Evolutionary conservation across 2,329 filamentous ascomycete species (phyloP).

Genomic region (Scopulariopsis brevicaulis): DNA sequence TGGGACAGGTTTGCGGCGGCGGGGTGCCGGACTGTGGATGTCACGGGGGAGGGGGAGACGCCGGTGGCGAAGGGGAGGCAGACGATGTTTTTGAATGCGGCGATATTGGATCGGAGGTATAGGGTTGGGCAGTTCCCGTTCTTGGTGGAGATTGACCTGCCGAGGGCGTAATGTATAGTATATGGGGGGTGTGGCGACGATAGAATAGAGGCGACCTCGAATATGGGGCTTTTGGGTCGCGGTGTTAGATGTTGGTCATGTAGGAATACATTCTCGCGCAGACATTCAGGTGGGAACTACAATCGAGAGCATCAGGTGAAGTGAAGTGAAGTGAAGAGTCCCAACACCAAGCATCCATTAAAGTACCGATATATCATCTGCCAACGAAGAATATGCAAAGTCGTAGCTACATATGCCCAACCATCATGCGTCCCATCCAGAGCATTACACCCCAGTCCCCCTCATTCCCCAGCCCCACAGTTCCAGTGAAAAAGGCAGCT

Average conservation of each 20-base stretch:
- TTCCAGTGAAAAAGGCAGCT: neutral
- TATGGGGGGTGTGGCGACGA: neutral
- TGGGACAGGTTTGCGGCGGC: neutral
- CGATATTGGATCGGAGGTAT: constrained; percentile 33
- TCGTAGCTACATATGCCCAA: too few species aligned
- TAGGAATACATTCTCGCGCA: too few species aligned
- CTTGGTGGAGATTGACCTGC: constrained; percentile 37
- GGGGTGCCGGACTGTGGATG: neutral
- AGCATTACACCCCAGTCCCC: neutral
- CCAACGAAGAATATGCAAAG: too few species aligned
- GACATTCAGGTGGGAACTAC: too few species aligned
- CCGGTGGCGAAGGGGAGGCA: constrained; percentile 13
- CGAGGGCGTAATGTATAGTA: neutral
- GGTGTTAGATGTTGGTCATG: too few species aligned
- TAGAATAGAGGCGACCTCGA: neutral
- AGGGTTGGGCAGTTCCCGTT: constrained; percentile 35
- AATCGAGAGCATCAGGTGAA: too few species aligned
- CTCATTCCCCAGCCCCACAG: neutral
- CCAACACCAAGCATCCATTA: too few species aligned
- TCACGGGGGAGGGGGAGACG: neutral
- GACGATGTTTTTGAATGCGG: constrained; percentile 45
- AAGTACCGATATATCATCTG: too few species aligned
- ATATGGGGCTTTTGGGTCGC: neutral
- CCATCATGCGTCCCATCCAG: neutral
- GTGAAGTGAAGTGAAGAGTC: too few species aligned